Conservation (phyloP, 129 eudicot species). For the Centaurea solstitialis region DNA sequence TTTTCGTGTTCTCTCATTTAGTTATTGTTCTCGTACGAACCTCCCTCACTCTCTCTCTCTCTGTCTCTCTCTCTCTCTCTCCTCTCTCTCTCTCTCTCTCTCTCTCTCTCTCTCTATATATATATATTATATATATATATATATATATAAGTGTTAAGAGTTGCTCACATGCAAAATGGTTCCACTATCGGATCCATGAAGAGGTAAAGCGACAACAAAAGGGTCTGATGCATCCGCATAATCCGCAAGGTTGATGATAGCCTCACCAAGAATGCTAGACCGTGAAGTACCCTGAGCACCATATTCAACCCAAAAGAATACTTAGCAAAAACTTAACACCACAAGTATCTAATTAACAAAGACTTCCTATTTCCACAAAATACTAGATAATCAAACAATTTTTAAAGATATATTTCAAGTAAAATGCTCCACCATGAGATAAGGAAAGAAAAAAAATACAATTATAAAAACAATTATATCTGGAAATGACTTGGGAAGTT, state of each 20-base stretch:
- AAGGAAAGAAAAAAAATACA: background rate
- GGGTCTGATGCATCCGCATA: constrained; percentile 86
- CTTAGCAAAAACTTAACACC: background rate
- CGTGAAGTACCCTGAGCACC: constrained; percentile 79
- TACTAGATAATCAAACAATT: background rate
- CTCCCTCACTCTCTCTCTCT: no score
- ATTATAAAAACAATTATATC: background rate
- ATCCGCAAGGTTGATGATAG: constrained; percentile 87
- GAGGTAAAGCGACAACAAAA: constrained; percentile 67
- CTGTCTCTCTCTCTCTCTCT: no score
- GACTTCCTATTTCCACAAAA: background rate
- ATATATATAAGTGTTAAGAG: background rate
- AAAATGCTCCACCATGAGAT: background rate
- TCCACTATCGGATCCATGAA: constrained; percentile 78
- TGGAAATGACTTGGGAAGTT: background rate
- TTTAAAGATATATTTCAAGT: background rate
- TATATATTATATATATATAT: no score
- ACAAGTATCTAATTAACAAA: no score
- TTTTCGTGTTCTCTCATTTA: no score
- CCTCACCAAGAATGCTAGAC: constrained; percentile 87
- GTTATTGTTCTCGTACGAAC: no score
- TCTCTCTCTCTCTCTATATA: background rate
- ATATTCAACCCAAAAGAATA: background rate
- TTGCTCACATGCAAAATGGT: constrained; percentile 75
- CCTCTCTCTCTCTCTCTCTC: no score